phyloP scores from a whole-genome alignment of 2,329 filamentous ascomycete species.

The Bipolaris zeicola region DNA sequence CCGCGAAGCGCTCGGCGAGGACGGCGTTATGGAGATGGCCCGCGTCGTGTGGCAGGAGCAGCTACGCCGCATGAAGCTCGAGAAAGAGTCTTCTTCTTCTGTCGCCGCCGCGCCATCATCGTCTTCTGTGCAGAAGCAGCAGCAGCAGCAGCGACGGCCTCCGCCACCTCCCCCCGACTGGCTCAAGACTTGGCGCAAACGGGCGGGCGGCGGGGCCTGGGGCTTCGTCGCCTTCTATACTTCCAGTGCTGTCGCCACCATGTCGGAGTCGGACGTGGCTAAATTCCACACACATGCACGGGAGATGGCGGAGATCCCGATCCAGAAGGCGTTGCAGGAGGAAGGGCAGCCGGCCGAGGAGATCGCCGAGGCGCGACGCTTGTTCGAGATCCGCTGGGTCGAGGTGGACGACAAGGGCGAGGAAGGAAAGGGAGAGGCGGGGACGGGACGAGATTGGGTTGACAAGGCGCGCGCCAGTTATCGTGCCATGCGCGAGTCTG shows the following conservation, averaged over 20 bases:
- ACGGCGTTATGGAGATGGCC: conserved; percentile 8
- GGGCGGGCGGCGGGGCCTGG: conserved; percentile 4
- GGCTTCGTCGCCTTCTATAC: conserved; percentile 9
- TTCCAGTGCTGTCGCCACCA: conserved; percentile 7
- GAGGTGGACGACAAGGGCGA: conserved; percentile 5
- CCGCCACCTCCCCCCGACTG: conserved; percentile 5
- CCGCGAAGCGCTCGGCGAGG: conserved; percentile 8
- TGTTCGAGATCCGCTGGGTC: conserved; percentile 9
- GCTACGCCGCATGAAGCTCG: conserved; percentile 9
- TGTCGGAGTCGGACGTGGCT: conserved; percentile 6
- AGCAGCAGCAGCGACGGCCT: conserved; percentile 1
- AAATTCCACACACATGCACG: conserved; percentile 7
- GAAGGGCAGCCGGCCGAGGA: conserved; percentile 7
- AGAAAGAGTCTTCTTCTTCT: conserved; percentile 9
- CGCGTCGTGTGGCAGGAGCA: conserved; percentile 8
- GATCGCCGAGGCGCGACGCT: conserved; percentile 6
- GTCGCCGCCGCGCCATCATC: background rate
- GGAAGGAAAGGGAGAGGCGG: conserved; percentile 6
- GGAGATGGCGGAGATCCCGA: conserved; percentile 9
- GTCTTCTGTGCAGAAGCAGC: conserved; percentile 6
- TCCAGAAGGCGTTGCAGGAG: conserved; percentile 9
- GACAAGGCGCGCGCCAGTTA: conserved; percentile 8
- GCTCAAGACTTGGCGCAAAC: conserved; percentile 6
- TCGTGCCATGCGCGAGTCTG: conserved; percentile 9
- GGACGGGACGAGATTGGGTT: conserved; percentile 6